A percentile compares a stretch with the other conserved stretches of the same genome.
Conservation (phyloP, 176 grass and related monocot genomes). For the Areca catechu region DNA sequence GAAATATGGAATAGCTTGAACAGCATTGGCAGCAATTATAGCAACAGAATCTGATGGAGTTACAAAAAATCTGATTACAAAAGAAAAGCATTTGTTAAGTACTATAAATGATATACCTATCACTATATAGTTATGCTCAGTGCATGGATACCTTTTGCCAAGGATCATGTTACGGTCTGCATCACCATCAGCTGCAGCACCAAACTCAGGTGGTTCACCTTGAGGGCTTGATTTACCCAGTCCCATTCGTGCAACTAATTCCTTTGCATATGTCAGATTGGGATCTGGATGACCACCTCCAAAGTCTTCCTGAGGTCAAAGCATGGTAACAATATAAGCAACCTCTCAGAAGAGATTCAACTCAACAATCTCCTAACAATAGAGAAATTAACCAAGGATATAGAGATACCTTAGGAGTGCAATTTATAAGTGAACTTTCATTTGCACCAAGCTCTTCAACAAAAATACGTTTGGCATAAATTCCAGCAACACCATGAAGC, state of each 20-base stretch:
- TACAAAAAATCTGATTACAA: conserved; percentile 75
- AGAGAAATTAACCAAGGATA: too few species aligned
- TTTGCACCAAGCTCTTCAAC: conserved; percentile 91
- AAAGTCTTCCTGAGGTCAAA: conserved; percentile 70
- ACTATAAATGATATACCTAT: not conserved
- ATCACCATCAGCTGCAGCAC: conserved; percentile 97
- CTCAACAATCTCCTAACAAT: too few species aligned
- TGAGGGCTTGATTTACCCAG: conserved; percentile 61
- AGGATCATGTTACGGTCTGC: conserved; percentile 98
- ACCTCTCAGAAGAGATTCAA: too few species aligned
- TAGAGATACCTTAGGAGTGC: conserved; percentile 54
- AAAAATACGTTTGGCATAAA: conserved; percentile 81
- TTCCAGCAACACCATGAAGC: conserved; percentile 89
- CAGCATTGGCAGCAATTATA: conserved; percentile 98
- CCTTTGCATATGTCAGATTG: conserved; percentile 97
- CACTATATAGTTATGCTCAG: not conserved
- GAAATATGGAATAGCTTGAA: conserved; percentile 89
- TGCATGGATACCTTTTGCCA: conserved; percentile 70
- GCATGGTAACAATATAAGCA: too few species aligned
- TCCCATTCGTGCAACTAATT: conserved; percentile 90
- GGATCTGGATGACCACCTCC: conserved; percentile 93
- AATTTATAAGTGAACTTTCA: conserved; percentile 88
- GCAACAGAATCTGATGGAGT: conserved; percentile 97
- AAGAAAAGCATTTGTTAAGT: not conserved
- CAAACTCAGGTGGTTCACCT: conserved; percentile 85